A percentile compares a stretch with the other conserved stretches of the same genome.
These are phyloP conservation scores for Aspergillus niger DNA, from an alignment of 2,329 filamentous ascomycete species.

Conservation along the genomic window DNA sequence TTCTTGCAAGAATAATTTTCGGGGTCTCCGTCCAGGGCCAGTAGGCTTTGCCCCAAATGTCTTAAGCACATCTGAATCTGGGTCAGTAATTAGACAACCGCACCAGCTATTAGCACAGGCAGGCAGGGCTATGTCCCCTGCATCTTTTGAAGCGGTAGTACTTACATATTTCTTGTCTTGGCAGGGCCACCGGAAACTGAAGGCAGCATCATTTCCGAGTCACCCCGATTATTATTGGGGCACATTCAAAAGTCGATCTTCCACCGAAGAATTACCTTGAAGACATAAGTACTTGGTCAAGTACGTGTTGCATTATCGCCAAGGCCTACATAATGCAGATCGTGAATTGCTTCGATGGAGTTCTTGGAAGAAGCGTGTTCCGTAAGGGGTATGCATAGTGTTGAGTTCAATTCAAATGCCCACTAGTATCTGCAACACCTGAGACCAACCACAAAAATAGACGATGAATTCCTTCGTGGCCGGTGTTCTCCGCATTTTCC, in stretches of 20 bases:
- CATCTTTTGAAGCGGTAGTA: not conserved
- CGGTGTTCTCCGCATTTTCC: not conserved
- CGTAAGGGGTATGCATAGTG: not conserved
- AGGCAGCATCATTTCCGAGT: not conserved
- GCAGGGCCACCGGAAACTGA: not conserved
- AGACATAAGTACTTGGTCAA: not conserved
- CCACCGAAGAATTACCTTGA: not conserved
- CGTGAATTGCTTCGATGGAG: not conserved
- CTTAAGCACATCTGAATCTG: not conserved
- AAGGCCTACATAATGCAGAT: constrained; percentile 5
- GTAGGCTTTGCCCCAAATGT: not conserved
- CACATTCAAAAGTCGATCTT: not conserved
- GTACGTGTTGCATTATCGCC: constrained; percentile 2
- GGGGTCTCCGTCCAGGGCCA: not conserved
- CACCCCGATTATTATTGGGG: not conserved
- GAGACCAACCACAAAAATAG: not conserved
- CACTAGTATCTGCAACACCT: not conserved
- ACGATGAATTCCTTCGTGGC: not conserved
- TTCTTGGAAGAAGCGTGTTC: not conserved
- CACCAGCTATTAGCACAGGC: not conserved
- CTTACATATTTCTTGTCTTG: constrained; percentile 1
- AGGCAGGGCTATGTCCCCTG: not conserved
- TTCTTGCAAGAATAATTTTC: not conserved
- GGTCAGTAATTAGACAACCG: not conserved
- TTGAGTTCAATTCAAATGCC: not conserved